Conservation (phyloP, 768 basidiomycete genomes). For the Omphalotus guepiniiformis region DNA sequence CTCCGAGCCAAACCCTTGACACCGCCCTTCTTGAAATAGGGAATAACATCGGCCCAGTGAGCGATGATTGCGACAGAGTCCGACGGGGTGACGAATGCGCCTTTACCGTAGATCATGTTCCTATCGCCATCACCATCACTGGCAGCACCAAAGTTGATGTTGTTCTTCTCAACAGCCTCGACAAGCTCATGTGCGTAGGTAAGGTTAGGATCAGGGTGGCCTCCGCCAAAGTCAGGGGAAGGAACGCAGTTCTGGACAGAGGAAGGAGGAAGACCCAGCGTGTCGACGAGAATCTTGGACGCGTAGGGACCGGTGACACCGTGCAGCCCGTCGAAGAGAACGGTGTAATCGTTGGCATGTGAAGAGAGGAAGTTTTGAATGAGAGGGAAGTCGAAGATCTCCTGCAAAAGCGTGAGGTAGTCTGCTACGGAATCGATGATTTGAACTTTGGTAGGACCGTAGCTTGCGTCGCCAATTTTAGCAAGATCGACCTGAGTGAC, state of each 20-base stretch:
- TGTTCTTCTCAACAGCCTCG: constrained; percentile 80
- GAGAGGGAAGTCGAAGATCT: constrained; percentile 91
- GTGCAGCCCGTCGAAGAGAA: constrained; percentile 93
- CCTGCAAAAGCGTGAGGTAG: constrained; percentile 78
- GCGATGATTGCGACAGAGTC: constrained; percentile 99
- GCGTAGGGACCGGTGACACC: constrained; percentile 99
- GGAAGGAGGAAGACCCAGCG: constrained; percentile 72
- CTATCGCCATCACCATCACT: constrained; percentile 97
- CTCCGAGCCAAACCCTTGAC: constrained; percentile 94
- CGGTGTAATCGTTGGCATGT: constrained; percentile 66
- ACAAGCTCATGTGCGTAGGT: constrained; percentile 96
- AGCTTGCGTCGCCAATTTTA: constrained; percentile 72
- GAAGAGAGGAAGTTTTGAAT: constrained; percentile 84
- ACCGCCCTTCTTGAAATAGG: constrained; percentile 87
- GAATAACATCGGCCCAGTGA: constrained; percentile 89
- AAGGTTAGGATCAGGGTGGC: constrained; percentile 97
- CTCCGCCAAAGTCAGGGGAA: constrained; percentile 94
- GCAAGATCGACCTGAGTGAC: constrained; percentile 70
- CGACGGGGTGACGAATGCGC: constrained; percentile 96
- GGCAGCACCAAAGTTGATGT: constrained; percentile 92
- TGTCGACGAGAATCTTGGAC: constrained; percentile 75
- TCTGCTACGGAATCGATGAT: constrained; percentile 94
- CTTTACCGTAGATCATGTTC: constrained; percentile 99
- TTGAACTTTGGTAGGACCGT: constrained; percentile 79
- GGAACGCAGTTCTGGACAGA: constrained; percentile 91